These are phyloP conservation scores for Boletales sp. DNA, from an alignment of 768 basidiomycete genomes.

Conservation along the genomic window DNA sequence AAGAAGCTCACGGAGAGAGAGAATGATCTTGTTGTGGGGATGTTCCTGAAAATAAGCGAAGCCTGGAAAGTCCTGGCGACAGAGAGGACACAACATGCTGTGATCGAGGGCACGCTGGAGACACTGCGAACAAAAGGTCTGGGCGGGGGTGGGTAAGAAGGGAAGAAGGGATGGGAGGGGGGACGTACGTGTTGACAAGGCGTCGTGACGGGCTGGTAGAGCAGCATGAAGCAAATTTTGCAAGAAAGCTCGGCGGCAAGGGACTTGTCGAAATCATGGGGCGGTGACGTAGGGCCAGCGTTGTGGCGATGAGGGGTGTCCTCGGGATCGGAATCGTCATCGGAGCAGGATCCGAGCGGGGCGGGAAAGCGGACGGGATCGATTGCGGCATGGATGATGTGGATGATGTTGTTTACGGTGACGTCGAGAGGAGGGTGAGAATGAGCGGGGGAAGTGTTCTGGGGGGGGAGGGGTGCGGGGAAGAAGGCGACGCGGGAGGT, in stretches of 20 bases:
- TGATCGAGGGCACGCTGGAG: conserved; percentile 91
- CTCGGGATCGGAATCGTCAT: conserved; percentile 31
- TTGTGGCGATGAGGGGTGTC: conserved; percentile 16
- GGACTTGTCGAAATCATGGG: conserved; percentile 53
- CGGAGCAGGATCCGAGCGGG: conserved; percentile 23
- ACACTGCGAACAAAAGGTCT: conserved; percentile 92
- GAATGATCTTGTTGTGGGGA: conserved; percentile 65
- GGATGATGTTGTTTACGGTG: conserved; percentile 53
- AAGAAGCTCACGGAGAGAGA: conserved; percentile 56
- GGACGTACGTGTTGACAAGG: conserved; percentile 88
- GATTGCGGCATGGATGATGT: conserved; percentile 34
- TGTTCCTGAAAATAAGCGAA: conserved; percentile 80
- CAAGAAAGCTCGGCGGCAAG: conserved; percentile 73
- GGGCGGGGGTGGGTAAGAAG: conserved; percentile 8
- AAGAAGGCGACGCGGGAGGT: conserved; percentile 34
- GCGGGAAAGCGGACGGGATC: conserved; percentile 10
- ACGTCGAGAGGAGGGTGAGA: conserved; percentile 40
- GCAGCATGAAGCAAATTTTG: conserved; percentile 84
- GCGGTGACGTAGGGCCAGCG: conserved; percentile 22
- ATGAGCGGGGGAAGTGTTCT: neutral
- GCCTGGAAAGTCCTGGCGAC: conserved; percentile 72
- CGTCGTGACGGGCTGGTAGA: conserved; percentile 86
- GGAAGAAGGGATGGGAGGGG: conserved; percentile 2
- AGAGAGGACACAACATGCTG: conserved; percentile 76
- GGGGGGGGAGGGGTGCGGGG: conserved; percentile 32